phyloP scores from a whole-genome alignment of 2,329 filamentous ascomycete genomes.

The Xylaria sp. region DNA sequence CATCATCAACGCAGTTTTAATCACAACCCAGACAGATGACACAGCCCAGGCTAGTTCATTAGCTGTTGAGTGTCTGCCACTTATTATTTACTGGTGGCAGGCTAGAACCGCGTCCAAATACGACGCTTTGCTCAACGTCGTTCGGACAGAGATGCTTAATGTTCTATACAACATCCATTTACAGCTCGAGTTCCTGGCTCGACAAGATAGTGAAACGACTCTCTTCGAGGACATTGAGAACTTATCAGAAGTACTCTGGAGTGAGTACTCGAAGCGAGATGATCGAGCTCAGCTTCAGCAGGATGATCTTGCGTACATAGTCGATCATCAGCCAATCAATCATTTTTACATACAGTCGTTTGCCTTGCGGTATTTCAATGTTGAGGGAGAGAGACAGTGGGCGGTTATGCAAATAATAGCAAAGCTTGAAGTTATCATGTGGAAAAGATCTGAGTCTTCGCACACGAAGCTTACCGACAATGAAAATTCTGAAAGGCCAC shows the following conservation, averaged over 20 bases:
- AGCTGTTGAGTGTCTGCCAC: conserved; percentile 70
- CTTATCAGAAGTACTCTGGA: conserved; percentile 76
- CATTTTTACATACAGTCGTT: conserved; percentile 63
- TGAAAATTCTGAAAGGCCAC: conserved; percentile 62
- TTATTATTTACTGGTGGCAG: conserved; percentile 82
- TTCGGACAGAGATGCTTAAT: conserved; percentile 82
- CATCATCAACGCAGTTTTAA: conserved; percentile 76
- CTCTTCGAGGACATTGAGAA: conserved; percentile 65
- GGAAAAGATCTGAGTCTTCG: conserved; percentile 42
- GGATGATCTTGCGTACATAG: conserved; percentile 75
- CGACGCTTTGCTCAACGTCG: conserved; percentile 65
- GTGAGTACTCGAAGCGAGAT: conserved; percentile 78
- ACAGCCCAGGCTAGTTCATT: conserved; percentile 69
- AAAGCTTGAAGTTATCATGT: conserved; percentile 63
- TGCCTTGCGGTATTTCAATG: conserved; percentile 62
- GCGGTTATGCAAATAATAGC: conserved; percentile 68
- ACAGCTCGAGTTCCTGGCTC: conserved; percentile 68
- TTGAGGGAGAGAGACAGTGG: conserved; percentile 69
- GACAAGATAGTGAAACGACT: conserved; percentile 53
- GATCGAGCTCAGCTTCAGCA: conserved; percentile 79
- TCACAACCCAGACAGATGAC: conserved; percentile 74
- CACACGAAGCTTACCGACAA: conserved; percentile 42
- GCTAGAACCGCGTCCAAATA: conserved; percentile 71
- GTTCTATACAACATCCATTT: conserved; percentile 73
- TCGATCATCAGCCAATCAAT: conserved; percentile 55